Base-by-base conservation (phyloP, 1,139 yeast species). In the Petasospora rhodanensis region DNA sequence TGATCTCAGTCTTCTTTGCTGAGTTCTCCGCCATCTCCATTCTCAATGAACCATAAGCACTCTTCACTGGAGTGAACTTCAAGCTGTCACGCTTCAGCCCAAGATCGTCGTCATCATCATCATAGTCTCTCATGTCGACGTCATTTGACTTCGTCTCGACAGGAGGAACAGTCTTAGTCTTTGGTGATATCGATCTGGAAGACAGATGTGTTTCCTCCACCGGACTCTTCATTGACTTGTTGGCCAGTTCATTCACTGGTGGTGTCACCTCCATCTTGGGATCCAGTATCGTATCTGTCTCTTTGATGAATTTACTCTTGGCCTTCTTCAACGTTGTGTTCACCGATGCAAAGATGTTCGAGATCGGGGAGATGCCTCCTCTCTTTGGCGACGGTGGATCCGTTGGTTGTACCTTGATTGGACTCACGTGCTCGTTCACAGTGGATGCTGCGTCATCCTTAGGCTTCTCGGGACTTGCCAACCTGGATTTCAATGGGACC, bases 1-100 rank as follows among this genome's bases (percentile, higher is more conserved):
- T n/a, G n/a, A n/a, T n/a, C n/a, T n/a, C 16, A 7, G 26, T 4
- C 14, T 38, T 41, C 17, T 16, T 18, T 14, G 51, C 46, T 2
- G 49, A 41, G n/a, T n/a, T n/a, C 17, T 30, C 35, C 18, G 41
- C 41, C 49, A 46, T 35, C 18, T 49, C 47, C 11, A 29, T 32
- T 35, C 51, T 43, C 26, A 50, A 18, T 2, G 42, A 35, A 0
- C 51, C 51, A 35, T 50, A 49, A 6, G 47, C 43, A 15, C 53
- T 49, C 28, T 43, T 47, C 11, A 49, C 53, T 7, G 53, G 54
- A 1, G 54, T 46, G 28, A 49, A 49, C 18, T 40, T 40, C 23
- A 41, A 24, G 21, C 42, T 40, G 2, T 34, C 32, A 11, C 37
- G 41, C 12, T 35, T 43, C 12, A 32, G 33, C 14, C 35, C 40